These are phyloP conservation scores for Penicillium waksmanii DNA, from an alignment of 495 filamentous ascomycete genomes.

Conservation along the genomic window DNA sequence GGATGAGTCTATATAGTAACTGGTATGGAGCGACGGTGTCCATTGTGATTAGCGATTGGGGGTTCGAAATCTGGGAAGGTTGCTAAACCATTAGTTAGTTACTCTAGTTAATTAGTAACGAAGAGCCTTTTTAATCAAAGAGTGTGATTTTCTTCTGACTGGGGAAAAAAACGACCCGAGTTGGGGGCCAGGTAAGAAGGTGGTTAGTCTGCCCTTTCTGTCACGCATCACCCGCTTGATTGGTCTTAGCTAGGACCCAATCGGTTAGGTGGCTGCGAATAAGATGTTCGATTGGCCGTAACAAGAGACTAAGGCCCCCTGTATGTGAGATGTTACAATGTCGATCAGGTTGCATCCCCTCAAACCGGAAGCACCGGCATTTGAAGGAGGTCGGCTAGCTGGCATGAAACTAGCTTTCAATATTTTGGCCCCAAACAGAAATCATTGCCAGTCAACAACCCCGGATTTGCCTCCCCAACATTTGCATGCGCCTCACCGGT, in stretches of 20 bases:
- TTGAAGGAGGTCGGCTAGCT: constrained; percentile 9
- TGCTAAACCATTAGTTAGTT: too few species aligned
- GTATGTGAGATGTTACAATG: neutral
- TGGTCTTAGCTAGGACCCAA: neutral
- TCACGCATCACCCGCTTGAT: neutral
- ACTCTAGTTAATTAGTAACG: too few species aligned
- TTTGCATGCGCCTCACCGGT: constrained; percentile 19
- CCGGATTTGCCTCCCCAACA: constrained; percentile 23
- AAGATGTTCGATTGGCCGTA: neutral
- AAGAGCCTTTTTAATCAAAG: too few species aligned
- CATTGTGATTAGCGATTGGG: too few species aligned
- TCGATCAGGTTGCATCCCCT: neutral
- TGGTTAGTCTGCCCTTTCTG: neutral
- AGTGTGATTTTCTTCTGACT: too few species aligned
- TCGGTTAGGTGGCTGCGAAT: neutral
- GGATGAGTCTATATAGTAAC: too few species aligned
- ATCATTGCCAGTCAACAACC: neutral
- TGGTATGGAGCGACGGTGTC: too few species aligned
- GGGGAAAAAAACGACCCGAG: too few species aligned
- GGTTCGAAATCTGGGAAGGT: too few species aligned
- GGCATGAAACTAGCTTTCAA: neutral
- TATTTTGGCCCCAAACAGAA: neutral
- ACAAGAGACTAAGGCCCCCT: neutral
- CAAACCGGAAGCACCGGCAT: constrained; percentile 21
- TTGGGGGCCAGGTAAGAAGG: too few species aligned